A percentile compares a stretch with the other conserved stretches of the same genome.
phyloP scores from a whole-genome alignment of 306 rosid genomes.

The Cicer cuneatum region DNA sequence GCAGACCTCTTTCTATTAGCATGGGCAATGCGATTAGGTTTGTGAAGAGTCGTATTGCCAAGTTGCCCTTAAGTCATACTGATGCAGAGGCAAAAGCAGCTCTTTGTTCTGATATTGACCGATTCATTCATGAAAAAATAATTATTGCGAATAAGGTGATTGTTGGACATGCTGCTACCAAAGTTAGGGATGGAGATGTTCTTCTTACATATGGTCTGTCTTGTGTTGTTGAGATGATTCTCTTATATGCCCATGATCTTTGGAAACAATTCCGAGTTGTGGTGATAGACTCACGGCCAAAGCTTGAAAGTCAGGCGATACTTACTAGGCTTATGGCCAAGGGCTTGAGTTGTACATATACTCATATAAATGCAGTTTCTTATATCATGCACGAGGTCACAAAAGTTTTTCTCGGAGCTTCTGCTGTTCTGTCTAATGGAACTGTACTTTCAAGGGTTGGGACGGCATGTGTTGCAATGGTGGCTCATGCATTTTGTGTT shows the following conservation, averaged over 20 bases:
- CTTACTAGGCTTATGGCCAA: slow-evolving; percentile 68
- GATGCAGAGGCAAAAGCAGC: slow-evolving; percentile 79
- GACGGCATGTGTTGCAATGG: slow-evolving; percentile 91
- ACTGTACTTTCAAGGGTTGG: slow-evolving; percentile 93
- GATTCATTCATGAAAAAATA: slow-evolving; percentile 79
- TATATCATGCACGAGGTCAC: slow-evolving; percentile 89
- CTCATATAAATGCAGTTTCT: slow-evolving; percentile 81
- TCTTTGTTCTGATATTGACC: slow-evolving; percentile 71
- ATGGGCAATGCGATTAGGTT: slow-evolving; percentile 91
- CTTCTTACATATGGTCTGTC: slow-evolving; percentile 83
- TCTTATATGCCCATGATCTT: slow-evolving; percentile 71
- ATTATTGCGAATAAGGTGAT: slow-evolving; percentile 85
- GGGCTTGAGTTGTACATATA: slow-evolving; percentile 83
- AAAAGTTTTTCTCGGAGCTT: slow-evolving; percentile 80
- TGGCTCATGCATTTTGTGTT: slow-evolving; percentile 78
- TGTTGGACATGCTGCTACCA: slow-evolving; percentile 69
- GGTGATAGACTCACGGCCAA: slow-evolving; percentile 88
- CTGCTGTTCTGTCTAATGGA: slow-evolving; percentile 77
- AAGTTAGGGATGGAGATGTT: slow-evolving; percentile 85
- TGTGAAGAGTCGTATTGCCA: slow-evolving; percentile 68
- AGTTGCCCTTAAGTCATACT: slow-evolving; percentile 58
- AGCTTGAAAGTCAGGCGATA: slow-evolving; percentile 81
- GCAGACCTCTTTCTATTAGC: slow-evolving; percentile 87
- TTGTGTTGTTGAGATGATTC: slow-evolving; percentile 75
- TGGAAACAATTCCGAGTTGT: slow-evolving; percentile 84